Percentiles rank a stretch among this genome's conserved stretches.
phyloP scores from a whole-genome alignment of 148 eudicot species.

The Rhododendron mucronatum region DNA sequence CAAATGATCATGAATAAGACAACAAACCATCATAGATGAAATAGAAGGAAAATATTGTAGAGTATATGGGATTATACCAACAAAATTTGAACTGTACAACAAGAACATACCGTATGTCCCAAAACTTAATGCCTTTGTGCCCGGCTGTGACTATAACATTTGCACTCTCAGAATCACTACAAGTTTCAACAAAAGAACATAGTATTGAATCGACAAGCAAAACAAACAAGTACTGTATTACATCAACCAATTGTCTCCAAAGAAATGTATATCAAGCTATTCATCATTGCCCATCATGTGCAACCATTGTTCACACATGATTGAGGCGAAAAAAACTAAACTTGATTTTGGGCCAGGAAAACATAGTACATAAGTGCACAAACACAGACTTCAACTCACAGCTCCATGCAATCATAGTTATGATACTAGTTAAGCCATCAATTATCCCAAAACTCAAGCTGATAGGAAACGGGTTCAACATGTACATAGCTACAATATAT shows the following conservation, averaged over 20 bases:
- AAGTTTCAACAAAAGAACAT: neutral
- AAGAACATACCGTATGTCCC: constrained; percentile 79
- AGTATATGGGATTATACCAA: neutral
- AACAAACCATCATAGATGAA: neutral
- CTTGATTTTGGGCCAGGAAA: neutral
- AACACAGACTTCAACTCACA: neutral
- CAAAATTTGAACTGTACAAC: neutral
- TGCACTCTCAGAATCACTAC: constrained; percentile 63
- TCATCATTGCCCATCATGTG: neutral
- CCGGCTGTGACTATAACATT: constrained; percentile 83
- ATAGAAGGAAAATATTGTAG: neutral
- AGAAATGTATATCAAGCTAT: neutral
- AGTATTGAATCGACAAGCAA: neutral
- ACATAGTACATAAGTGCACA: neutral
- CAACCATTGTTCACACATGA: neutral
- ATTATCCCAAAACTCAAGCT: neutral
- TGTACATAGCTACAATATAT: neutral
- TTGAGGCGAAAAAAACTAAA: neutral
- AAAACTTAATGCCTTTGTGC: constrained; percentile 75
- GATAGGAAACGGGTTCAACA: neutral
- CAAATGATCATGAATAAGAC: neutral
- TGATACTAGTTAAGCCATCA: neutral
- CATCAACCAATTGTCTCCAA: neutral
- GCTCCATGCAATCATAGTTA: neutral
- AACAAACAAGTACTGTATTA: constrained; percentile 11